Evolutionary conservation across 2,329 filamentous ascomycete genomes (phyloP), one percentile per base, ranked within the genome.

Genomic region (Venturia pyrina): DNA sequence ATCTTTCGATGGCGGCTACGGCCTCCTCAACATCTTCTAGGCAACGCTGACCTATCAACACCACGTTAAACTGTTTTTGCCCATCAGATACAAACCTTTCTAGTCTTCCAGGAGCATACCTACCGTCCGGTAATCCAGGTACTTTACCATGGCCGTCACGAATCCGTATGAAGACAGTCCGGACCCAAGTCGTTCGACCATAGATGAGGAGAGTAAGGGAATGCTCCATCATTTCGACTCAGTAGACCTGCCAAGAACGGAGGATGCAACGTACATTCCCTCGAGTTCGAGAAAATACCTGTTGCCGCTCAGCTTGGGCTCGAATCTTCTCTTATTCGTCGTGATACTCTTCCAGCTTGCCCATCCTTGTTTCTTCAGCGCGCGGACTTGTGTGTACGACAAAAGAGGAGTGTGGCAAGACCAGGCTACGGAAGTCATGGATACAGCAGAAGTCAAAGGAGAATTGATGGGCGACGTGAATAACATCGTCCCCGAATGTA

Each of bases 401-500:
- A 41, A 40, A 17, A 64, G 43, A 28, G 46, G 46, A 15, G 10
- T 21, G 24, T 44, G 34, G 37, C 28, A n/a, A 17, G 21, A 32
- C 2, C 13, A 28, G 17, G 60, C n/a, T 5, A 10, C 28, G 40
- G 60, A 44, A 34, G 41, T 13, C 37, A 48, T 28, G n/a, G 10
- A 24, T 10, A 11, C 24, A n/a, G 21, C 11, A 48, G 24, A 53
- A 15, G 19, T 5, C 7, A 44, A n/a, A 19, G 34, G 41, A 24
- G n/a, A 56, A 34, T n/a, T 65, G 24, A 65, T 65, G 63, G 53
- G 48, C 21, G 63, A 65, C 24, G 43, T 59, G 15, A 57, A 60
- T n/a, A 50, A 53, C 6, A 19, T 65, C 28, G 63, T 65, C 5
- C 63, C 63, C 46, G 50, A 65, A n/a, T 65, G 63, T 65, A 43